Evolutionary conservation across 2,329 filamentous ascomycete genomes (phyloP).

Genomic region (Xenoacremonium recifei): DNA sequence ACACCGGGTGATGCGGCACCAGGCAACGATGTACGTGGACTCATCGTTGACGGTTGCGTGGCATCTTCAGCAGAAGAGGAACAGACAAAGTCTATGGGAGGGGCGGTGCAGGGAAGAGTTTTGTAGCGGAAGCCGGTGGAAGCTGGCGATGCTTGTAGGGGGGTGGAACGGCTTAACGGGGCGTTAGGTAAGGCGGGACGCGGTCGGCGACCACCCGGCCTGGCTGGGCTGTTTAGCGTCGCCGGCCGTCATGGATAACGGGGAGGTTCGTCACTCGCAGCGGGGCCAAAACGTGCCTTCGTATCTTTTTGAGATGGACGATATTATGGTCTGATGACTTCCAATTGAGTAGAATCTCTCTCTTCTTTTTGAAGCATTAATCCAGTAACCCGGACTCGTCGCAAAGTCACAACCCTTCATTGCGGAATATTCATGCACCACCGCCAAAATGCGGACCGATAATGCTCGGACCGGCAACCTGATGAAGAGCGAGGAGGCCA

Average conservation of each 20-base stretch:
- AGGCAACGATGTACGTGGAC: conserved; percentile 26
- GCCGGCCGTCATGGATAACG: background rate
- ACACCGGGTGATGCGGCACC: conserved; percentile 20
- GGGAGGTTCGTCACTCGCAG: background rate
- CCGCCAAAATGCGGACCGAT: conserved; percentile 19
- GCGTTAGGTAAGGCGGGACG: background rate
- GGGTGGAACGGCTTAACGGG: conserved; percentile 11
- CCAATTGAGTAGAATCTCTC: conserved; percentile 4
- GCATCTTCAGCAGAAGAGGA: conserved; percentile 28
- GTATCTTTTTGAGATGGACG: background rate
- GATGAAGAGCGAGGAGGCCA: conserved; percentile 64
- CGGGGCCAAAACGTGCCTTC: conserved; percentile 1
- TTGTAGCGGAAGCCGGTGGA: conserved; percentile 13
- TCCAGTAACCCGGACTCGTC: background rate
- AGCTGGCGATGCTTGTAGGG: conserved; percentile 18
- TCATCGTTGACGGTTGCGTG: conserved; percentile 35
- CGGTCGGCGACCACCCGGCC: background rate
- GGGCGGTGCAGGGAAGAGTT: conserved; percentile 17
- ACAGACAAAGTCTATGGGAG: too few species aligned
- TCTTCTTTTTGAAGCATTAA: conserved; percentile 1
- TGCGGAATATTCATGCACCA: background rate
- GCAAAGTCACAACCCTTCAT: background rate
- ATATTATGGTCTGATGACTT: background rate
- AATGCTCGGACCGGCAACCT: conserved; percentile 47
- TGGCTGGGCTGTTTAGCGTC: background rate